Evolutionary conservation across 768 basidiomycete genomes (phyloP).

Genomic region (Terana coerulea): DNA sequence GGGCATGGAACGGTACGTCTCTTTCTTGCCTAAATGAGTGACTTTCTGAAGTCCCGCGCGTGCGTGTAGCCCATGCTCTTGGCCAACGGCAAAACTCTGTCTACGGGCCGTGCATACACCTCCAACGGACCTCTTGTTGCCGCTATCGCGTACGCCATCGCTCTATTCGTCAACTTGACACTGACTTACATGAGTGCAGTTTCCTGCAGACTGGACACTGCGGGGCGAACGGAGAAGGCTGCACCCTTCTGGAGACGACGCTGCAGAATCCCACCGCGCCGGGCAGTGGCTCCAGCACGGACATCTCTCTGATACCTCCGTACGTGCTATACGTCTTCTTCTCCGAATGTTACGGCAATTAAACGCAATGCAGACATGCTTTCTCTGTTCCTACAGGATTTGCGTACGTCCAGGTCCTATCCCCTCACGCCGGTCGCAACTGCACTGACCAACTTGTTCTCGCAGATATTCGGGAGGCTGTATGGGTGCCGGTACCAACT

Average conservation of each 20-base stretch:
- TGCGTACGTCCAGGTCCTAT: no score
- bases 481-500: neutral
- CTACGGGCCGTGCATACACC: slow-evolving; percentile 28
- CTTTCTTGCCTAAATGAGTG: no score
- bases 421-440: no score
- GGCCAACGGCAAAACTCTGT: slow-evolving; percentile 25
- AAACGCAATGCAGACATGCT: neutral
- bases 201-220: slow-evolving; percentile 32
- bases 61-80: slow-evolving; percentile 5
- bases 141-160: slow-evolving; percentile 33
- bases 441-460: no score
- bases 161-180: no score
- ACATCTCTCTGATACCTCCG: slow-evolving; percentile 39
- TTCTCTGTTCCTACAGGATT: no score
- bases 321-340: slow-evolving; percentile 23
- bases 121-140: slow-evolving; percentile 21
- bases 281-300: slow-evolving; percentile 32
- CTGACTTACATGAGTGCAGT: no score
- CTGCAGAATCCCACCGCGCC: slow-evolving; percentile 30
- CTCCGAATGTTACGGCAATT: slow-evolving; percentile 2
- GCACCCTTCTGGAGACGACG: slow-evolving; percentile 36
- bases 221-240: slow-evolving; percentile 37
- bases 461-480: neutral
- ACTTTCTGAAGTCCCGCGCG: no score
- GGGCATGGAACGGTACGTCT: neutral